Evolutionary conservation across 1,284 basidiomycete species (phyloP), one percentile per base, ranked within the genome.

Genomic region (Sanghuangporus baumii): DNA sequence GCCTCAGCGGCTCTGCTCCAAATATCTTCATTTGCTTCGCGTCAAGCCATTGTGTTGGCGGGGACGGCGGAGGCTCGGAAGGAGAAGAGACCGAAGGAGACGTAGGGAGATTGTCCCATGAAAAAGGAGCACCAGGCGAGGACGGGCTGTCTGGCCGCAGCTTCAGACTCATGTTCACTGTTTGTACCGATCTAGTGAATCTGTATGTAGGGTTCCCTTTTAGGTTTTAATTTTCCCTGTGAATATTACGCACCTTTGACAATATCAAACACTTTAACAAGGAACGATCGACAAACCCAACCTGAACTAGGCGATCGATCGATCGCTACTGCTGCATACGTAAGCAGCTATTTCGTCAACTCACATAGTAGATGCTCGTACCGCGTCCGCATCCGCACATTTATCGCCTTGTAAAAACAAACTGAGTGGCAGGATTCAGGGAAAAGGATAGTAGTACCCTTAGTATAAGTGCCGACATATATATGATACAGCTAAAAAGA

Each of bases 21-120:
- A 90, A 95, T 65, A 91, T 81, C 78, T 89, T 89, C 93, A 94
- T 94, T 71, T 94, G 91, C 65, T 83, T 83, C 7, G 89, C 89
- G 34, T 89, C 84, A 14, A 94, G 84, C 84, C 91, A 92, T 76
- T 86, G 81, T 23, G 90, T 89, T 0, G 92, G 92, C 0, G 91
- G 90, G 0, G 86, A 84, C 47, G 60, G 66, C 8, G 54, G 60
- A 14, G 78, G 74, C 0, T 79, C 76, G 2, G 77, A 68, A 16
- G 79, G 75, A 7, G 71, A 65, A 2, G 75, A 71, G 8, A 77
- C 74, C 0, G 75, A 67, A 1, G 74, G 72, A 5, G 71, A 69
- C 3, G 75, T 70, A 1, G 76, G 73, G 4, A 80, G 67, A 2
- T 75, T 75, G 47, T 84, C 80, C 83, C 87, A 89, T 12, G 83